Base-by-base conservation (phyloP, 371 early-diverging fungal species). In the Actinomortierella wolfii region DNA sequence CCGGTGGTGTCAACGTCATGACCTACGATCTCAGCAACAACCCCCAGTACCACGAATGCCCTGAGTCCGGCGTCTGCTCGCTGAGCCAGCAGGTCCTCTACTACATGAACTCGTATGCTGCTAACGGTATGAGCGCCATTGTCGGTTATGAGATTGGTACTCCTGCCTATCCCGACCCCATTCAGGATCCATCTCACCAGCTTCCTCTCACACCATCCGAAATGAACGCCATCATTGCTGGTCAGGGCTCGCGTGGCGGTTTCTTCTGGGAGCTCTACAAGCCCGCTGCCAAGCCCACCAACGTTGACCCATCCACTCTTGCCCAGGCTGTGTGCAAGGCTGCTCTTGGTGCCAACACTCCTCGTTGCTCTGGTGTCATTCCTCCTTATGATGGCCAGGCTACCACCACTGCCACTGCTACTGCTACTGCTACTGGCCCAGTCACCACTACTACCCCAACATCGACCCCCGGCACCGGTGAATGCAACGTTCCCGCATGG, bases 221-320 rank as follows among this genome's bases (percentile, higher is more conserved):
- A 48, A 41, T 73, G 53, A 56, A 51, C 46, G 52, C 46, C 60
- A 73, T 73, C 50, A 54, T 73, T 17, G 57, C 54, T 29, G 74
- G 44, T 26, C 74, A 73, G 64, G 74, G 74, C 29, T 6, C 59
- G 29, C 66, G 67, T 41, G 74, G 74, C 21, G 74, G 74, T 51
- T 73, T 73, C 67, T 73, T 73, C 74, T 73, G 74, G 74, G 74
- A 73, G 48, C 43, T 73, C 15, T 73, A 73, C 67, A 73, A 73
- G 64, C 17, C 63, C 26, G 54, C 67, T 14, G 74, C 63, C 25
- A 17, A 51, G 4, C 15, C 74, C 25, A 56, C 29, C 43, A 73
- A 73, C 26, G 56, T 73, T 25, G 74, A 73, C 13, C 63, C 56
- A 45, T 56, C 67, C 43, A 20, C 56, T 11, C 59, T 51, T 53